Base-by-base conservation (phyloP, 768 basidiomycete species). In the Kwoniella shandongensis region DNA sequence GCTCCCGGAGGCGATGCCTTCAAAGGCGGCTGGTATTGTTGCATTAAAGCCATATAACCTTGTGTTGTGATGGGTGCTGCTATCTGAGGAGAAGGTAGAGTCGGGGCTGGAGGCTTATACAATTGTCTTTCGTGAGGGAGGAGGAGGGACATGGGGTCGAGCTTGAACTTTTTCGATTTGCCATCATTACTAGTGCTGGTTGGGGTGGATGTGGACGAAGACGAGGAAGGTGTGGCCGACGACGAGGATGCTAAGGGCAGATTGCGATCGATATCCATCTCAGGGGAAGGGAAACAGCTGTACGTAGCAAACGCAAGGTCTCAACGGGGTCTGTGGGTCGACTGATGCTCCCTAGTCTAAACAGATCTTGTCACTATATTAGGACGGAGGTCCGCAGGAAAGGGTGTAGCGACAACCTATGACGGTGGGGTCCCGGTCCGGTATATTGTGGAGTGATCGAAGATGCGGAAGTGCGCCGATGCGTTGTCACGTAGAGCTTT, bases 101-200 rank as follows among this genome's bases (percentile, higher is more conserved):
- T 18, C 22, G 29, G 20, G 11, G 23, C 12, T 30, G 40, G 25
- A 39, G 15, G 44, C 44, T 51, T 27, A 41, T 63, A 63, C 27
- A 54, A 4, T 27, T 57, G 51, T 15, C 69, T 30, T 46, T 73
- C 72, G 50, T 73, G 72, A 6, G 72, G 72, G 2, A 73, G 55
- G 4, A 73, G 51, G 13, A 73, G 35, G 0, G 72, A 73, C 65
- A 73, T 68, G 5, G 72, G 72, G 47, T 73, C 72, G 7, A 73
- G 54, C 36, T 70, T 73, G 67, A 73, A 73, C 30, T 67, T 70
- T 23, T 59, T 59, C 12, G 57, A 51, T 18, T 51, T 53, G 2
- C 41, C 56, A 3, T 44, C 50, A 15, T 46, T 22, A 42, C 10
- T 13, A 1, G 2, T 20, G 29, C n/a, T 38, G 56, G 48, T 17